Percentiles rank a stretch among this genome's conserved stretches.
Conservation (phyloP, 2,329 filamentous ascomycete genomes). For the Scleromitrula shiraiana region DNA sequence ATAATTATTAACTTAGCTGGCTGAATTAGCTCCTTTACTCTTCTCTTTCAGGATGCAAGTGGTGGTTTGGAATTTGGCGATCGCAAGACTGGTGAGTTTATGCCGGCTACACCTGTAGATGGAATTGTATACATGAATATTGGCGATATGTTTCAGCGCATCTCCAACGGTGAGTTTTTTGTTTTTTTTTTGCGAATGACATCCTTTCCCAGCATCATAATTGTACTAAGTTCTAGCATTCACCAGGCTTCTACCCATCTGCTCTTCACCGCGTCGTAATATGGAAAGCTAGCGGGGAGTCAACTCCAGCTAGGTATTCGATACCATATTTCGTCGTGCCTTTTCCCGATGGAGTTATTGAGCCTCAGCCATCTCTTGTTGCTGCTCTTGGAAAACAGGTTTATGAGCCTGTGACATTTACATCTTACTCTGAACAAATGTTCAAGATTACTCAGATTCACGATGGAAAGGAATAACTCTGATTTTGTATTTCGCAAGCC, state of each 20-base stretch:
- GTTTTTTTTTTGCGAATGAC: background rate
- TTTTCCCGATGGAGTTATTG: background rate
- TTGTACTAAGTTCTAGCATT: background rate
- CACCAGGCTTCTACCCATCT: background rate
- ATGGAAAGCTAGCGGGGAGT: background rate
- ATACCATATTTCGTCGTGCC: background rate
- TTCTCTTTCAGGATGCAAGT: background rate
- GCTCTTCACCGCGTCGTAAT: background rate
- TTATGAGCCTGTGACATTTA: constrained; percentile 1
- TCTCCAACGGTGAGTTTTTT: background rate
- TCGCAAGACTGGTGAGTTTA: background rate
- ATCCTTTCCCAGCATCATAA: background rate
- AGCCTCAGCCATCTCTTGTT: background rate
- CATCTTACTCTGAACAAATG: background rate
- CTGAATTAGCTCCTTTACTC: background rate
- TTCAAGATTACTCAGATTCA: background rate
- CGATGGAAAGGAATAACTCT: background rate
- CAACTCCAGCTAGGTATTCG: background rate
- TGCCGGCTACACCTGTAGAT: background rate
- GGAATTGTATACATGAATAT: constrained; percentile 1
- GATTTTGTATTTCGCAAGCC: background rate
- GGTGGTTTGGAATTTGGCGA: background rate
- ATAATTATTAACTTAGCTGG: background rate
- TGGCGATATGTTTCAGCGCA: background rate
- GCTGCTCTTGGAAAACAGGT: background rate